Evolutionary conservation across 2,329 filamentous ascomycete genomes (phyloP), one percentile per base, ranked within the genome.

Genomic region (Sclerotinia glacialis): DNA sequence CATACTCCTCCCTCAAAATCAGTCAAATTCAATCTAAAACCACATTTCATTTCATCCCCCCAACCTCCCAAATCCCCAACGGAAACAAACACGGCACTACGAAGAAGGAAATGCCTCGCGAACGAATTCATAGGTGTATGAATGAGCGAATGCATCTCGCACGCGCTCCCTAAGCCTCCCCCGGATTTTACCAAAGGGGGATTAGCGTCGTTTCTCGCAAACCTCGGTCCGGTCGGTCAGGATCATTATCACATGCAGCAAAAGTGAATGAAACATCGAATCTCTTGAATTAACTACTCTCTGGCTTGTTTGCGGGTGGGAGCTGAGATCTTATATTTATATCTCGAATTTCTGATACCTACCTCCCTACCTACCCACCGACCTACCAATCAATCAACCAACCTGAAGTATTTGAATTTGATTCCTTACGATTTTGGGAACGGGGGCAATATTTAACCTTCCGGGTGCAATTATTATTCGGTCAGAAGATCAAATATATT

Each of bases 221-320:
- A 64, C 61, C 61, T 64, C 61, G 61, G 61, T 46, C n/a, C n/a
- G n/a, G n/a, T n/a, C n/a, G n/a, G n/a, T n/a, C n/a, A n/a, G n/a
- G n/a, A n/a, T n/a, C 61, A 46, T 42, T 55, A 64, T 64, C 61
- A 64, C 61, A 64, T 64, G 61, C 50, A 11, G 7, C n/a, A n/a
- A n/a, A n/a, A n/a, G n/a, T n/a, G n/a, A n/a, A n/a, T n/a, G n/a
- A n/a, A n/a, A n/a, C n/a, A n/a, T n/a, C n/a, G n/a, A n/a, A n/a
- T n/a, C n/a, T n/a, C n/a, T n/a, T n/a, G n/a, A n/a, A n/a, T n/a
- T n/a, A n/a, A n/a, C n/a, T n/a, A n/a, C n/a, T n/a, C n/a, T n/a
- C n/a, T n/a, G n/a, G n/a, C n/a, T n/a, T n/a, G n/a, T n/a, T n/a
- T n/a, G n/a, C n/a, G n/a, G n/a, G n/a, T n/a, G n/a, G n/a, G n/a